These are phyloP conservation scores for Brassica juncea DNA, from an alignment of 345 rosid genomes.

Conservation along the genomic window DNA sequence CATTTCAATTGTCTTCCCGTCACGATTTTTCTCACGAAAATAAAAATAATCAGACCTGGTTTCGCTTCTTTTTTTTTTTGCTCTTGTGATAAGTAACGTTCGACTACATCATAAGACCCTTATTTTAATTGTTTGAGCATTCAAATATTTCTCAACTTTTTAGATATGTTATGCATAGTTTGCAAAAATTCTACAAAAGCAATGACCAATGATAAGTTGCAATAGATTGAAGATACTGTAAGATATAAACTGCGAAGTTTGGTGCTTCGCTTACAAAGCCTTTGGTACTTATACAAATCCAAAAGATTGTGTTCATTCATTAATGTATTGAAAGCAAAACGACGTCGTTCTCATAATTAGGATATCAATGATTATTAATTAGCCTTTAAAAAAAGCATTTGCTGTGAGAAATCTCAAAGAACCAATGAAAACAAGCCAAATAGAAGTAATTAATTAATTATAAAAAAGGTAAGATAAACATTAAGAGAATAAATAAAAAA, in stretches of 20 bases:
- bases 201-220: too few relatives aligned
- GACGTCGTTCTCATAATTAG: constrained; percentile 3
- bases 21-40: neutral
- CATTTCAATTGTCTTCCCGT: neutral
- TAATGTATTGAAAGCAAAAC: neutral
- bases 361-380: neutral
- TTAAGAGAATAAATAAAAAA: neutral
- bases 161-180: too few relatives aligned
- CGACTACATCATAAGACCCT: too few relatives aligned
- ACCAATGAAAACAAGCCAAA: constrained; percentile 15
- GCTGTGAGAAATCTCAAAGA: constrained; percentile 6
- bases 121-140: too few relatives aligned
- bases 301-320: neutral
- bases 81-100: neutral
- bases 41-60: too few relatives aligned
- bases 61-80: neutral
- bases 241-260: too few relatives aligned
- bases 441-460: neutral
- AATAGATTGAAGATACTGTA: too few relatives aligned
- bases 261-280: too few relatives aligned
- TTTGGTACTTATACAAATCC: too few relatives aligned
- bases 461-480: neutral
- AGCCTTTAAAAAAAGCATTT: neutral
- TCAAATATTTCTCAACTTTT: too few relatives aligned
- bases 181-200: too few relatives aligned